Percentiles rank a stretch among this genome's conserved stretches.
Conservation (phyloP, 768 basidiomycete genomes). For the Daedaleopsis sinensis region DNA sequence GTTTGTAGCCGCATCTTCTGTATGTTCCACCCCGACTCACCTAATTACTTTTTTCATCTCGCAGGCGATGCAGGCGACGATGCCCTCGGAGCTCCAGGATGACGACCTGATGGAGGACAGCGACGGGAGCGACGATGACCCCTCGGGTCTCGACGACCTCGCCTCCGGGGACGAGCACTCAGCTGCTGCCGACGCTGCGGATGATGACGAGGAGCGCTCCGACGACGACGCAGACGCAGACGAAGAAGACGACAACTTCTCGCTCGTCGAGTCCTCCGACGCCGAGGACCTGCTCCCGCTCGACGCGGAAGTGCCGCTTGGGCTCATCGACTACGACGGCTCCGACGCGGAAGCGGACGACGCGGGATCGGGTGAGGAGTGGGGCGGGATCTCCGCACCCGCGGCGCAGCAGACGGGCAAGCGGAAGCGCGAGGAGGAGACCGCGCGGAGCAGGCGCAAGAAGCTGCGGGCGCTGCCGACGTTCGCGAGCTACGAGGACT, state of each 20-base stretch:
- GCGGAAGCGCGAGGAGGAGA: constrained; percentile 45
- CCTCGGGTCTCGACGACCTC: constrained; percentile 27
- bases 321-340: constrained; percentile 63
- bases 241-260: constrained; percentile 50
- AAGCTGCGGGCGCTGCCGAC: constrained; percentile 71
- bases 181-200: constrained; percentile 29
- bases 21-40: too few species aligned
- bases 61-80: constrained; percentile 88
- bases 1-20: constrained; percentile 41
- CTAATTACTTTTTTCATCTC: not conserved
- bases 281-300: constrained; percentile 69
- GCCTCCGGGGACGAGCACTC: constrained; percentile 29
- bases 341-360: constrained; percentile 49
- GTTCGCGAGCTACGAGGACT: constrained; percentile 88
- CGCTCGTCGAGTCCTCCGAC: constrained; percentile 67
- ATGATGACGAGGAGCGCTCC: constrained; percentile 29
- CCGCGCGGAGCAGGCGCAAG: constrained; percentile 54
- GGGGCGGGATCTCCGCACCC: constrained; percentile 50
- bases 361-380: constrained; percentile 50
- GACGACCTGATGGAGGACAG: constrained; percentile 36
- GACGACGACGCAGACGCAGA: constrained; percentile 38
- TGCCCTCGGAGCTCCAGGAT: constrained; percentile 56
- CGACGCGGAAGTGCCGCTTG: constrained; percentile 56
- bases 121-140: constrained; percentile 31
- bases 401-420: constrained; percentile 37